Evolutionary conservation across 139 green algal genomes (phyloP), one percentile per base, ranked within the genome.

Genomic region (Coelastrella sp.): DNA sequence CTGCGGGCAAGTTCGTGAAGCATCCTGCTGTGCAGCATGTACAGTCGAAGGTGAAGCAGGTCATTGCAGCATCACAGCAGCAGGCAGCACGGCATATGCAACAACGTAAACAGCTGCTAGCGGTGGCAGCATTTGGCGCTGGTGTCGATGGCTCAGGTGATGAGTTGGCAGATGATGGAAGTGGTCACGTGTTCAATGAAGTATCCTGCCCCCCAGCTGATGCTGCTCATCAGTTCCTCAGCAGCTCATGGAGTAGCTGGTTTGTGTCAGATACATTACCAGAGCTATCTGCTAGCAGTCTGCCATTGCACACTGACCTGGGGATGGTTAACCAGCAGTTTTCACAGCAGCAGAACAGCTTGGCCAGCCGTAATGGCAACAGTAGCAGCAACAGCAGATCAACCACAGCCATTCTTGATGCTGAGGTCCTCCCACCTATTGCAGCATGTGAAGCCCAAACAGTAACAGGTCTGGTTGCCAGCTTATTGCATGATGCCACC

Each of bases 171-270:
- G 35, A 49, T 49, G 35, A 49, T 49, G 35, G 35, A 49, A 49
- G 35, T 49, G 35, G 35, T 49, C 12, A 49, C 3, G 35, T 49
- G 35, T 49, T 49, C 35, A 49, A 49, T 57, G 81, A 61, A 6
- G 81, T n/a, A n/a, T 49, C 12, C 7, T 88, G 83, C n/a, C 35
- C 83, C 7, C 83, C 66, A 9, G 83, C 83, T 66, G 65, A 65
- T 73, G 60, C 83, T 57, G 83, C 83, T 80, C 65, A 88, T 6
- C 66, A 78, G 66, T 88, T 88, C 35, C 35, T 88, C 20, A 78
- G 59, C 83, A 88, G 80, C 66, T 66, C 65, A 22, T 88, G 83
- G 83, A 79, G 65, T 35, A 66, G 66, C 83, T 88, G 83, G 66
- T 88, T 88, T 20, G 8, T 88, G 35, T 56, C 83, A 19, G 66